Evolutionary conservation across 2,329 filamentous ascomycete species (phyloP).

Genomic region (Ophiostoma perfectum): DNA sequence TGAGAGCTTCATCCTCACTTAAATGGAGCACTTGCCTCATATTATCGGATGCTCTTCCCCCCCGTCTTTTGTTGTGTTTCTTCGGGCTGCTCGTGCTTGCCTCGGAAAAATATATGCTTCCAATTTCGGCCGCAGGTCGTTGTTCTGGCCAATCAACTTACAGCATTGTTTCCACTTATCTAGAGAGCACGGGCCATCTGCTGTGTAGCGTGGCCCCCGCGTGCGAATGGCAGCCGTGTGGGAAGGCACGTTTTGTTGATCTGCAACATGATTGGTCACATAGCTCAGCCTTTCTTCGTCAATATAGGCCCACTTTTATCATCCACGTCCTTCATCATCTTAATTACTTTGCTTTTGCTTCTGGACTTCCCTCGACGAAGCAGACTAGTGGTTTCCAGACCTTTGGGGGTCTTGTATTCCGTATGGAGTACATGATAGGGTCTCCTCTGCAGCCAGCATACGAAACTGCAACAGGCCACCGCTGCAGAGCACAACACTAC

Average conservation of each 20-base stretch:
- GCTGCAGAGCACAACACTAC: neutral
- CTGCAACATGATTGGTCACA: constrained; percentile 21
- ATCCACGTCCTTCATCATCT: constrained; percentile 7
- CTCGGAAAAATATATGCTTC: neutral
- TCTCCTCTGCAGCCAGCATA: neutral
- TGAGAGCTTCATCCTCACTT: neutral
- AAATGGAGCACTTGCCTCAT: neutral
- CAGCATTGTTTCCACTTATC: constrained; percentile 9
- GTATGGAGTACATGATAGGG: neutral
- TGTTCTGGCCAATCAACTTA: constrained; percentile 24
- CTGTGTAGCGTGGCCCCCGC: neutral
- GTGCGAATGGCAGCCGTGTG: constrained; percentile 22
- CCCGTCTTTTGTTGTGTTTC: neutral
- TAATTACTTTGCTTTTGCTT: neutral
- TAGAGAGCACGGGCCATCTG: constrained; percentile 21
- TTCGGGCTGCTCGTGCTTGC: neutral
- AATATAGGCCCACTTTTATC: constrained; percentile 8
- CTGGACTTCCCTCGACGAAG: neutral
- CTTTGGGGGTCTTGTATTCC: neutral
- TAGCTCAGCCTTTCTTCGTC: constrained; percentile 17
- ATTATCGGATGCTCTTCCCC: neutral
- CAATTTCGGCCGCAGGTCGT: constrained; percentile 11
- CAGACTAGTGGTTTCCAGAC: neutral
- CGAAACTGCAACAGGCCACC: neutral
- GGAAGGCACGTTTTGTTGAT: constrained; percentile 23